Conservation (phyloP, 768 basidiomycete species). For the Amanita pseudoporphyria region DNA sequence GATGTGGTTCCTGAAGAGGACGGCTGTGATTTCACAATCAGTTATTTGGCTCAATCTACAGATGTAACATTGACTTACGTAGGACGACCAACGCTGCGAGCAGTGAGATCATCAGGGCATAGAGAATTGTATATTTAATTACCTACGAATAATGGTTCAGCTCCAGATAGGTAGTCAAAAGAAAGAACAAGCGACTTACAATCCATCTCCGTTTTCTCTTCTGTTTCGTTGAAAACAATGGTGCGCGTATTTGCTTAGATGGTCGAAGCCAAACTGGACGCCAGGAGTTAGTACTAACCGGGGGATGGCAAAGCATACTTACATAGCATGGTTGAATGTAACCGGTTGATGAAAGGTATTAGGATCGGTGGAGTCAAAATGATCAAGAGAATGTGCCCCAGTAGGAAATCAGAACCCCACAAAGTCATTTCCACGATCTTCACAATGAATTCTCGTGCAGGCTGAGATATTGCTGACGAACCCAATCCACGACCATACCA, state of each 20-base stretch:
- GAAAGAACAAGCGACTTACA: slow-evolving; percentile 29
- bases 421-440: slow-evolving; percentile 98
- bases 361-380: slow-evolving; percentile 78
- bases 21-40: slow-evolving; percentile 37
- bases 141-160: slow-evolving; percentile 31
- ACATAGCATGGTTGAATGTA: slow-evolving; percentile 94
- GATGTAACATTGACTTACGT: slow-evolving; percentile 42
- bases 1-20: slow-evolving; percentile 74
- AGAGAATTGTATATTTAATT: slow-evolving; percentile 80
- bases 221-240: slow-evolving; percentile 91
- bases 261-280: slow-evolving; percentile 85
- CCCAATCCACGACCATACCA: slow-evolving; percentile 96
- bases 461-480: slow-evolving; percentile 86
- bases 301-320: slow-evolving; percentile 19
- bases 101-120: slow-evolving; percentile 62
- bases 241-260: slow-evolving; percentile 88
- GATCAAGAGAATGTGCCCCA: slow-evolving; percentile 77
- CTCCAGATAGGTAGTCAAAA: slow-evolving; percentile 2
- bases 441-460: slow-evolving; percentile 94
- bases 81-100: slow-evolving; percentile 76
- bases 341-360: slow-evolving; percentile 78
- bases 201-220: slow-evolving; percentile 90
- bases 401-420: slow-evolving; percentile 92
- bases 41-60: neutral
- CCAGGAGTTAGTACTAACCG: neutral